These are phyloP conservation scores for Alternaria sp. DNA, from an alignment of 2,329 filamentous ascomycete genomes.

Conservation along the genomic window DNA sequence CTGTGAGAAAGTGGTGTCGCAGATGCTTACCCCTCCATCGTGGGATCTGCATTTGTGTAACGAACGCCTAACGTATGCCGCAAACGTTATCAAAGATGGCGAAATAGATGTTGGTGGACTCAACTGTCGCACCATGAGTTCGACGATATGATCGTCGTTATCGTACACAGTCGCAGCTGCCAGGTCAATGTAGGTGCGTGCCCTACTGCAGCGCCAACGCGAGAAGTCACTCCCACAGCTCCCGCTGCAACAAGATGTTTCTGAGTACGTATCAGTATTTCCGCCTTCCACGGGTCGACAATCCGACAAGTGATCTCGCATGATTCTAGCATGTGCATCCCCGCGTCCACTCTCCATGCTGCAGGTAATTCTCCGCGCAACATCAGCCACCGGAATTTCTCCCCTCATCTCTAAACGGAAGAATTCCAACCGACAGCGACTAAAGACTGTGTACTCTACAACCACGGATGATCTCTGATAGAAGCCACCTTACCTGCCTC, in stretches of 20 bases:
- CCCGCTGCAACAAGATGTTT: background rate
- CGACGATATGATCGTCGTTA: background rate
- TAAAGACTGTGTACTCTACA: background rate
- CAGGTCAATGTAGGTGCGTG: background rate
- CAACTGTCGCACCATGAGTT: background rate
- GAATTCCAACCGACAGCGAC: background rate
- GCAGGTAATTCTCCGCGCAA: slow-evolving; percentile 2
- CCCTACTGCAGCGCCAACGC: background rate
- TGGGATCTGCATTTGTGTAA: background rate
- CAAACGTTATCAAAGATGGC: background rate
- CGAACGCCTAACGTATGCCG: background rate
- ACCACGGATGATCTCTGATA: background rate
- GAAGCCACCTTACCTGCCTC: background rate
- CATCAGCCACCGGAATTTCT: slow-evolving; percentile 4
- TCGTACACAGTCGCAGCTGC: background rate
- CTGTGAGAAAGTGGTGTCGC: background rate
- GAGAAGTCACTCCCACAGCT: background rate
- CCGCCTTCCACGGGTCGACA: background rate
- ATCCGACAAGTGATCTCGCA: background rate
- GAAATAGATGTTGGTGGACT: no score
- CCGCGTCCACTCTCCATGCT: background rate
- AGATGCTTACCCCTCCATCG: background rate
- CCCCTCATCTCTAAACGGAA: background rate
- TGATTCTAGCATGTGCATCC: background rate
- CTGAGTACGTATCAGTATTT: background rate